Evolutionary conservation across 2,329 filamentous ascomycete species (phyloP), one percentile per base, ranked within the genome.

Genomic region (Talaromyces sp.): DNA sequence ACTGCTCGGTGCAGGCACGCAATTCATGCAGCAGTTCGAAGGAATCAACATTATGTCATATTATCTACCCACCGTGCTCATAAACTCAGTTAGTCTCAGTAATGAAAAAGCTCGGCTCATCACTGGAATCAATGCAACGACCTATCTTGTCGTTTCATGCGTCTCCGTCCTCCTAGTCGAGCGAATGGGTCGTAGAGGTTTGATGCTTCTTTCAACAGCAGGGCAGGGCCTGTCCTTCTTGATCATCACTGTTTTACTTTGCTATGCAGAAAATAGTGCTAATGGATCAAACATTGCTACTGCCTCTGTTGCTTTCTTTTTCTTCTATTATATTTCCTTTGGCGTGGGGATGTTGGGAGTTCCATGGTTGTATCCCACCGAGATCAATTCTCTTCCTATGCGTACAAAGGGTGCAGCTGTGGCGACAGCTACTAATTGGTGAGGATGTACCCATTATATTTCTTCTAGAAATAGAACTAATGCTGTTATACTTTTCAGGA

Each of bases 41-140:
- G 71, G 70, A 2, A 70, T 63, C 56, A 65, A 64, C 30, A 58
- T 61, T 2, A 64, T 61, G 28, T 47, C 31, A 14, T 63, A 64
- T 51, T 66, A 66, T 36, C 56, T 66, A 82, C 80, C 84, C 0
- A 85, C 85, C 55, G 83, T 88, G 0, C 79, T 87, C 9, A 85
- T 83, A 61, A 68, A 82, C 58, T 83, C 78, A 14, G 82, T 87
- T 8, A 83, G 83, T 0, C 77, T 85, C 33, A 70, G 70, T 53
- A 76, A 84, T 64, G 76, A 77, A 52, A 77, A 80, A 65, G 81
- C 82, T 9, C 77, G 84, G 7, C 72, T 87, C 1, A 74, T 87
- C 30, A 81, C 84, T 3, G 85, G 81, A 6, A 80, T 82, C 61
- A 87, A 82, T 64, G 76, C 75, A 12, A 78, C 82, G 53, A 75